phyloP scores from a whole-genome alignment of 2,329 filamentous ascomycete species.

The Leptographium radiaticola region DNA sequence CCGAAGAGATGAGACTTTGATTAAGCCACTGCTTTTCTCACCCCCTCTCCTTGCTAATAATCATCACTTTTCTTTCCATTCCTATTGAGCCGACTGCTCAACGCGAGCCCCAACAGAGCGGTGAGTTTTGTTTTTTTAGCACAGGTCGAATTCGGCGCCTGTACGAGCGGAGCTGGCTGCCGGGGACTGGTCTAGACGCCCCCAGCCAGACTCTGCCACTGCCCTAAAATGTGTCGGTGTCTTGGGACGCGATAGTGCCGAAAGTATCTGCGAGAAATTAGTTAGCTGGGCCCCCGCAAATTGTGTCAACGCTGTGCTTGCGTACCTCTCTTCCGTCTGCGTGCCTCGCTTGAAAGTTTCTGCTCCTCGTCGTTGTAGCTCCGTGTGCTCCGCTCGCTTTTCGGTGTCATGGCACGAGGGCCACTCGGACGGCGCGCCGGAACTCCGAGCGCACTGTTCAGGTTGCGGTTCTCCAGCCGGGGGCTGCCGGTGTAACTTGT shows the following conservation, averaged over 20 bases:
- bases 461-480: conserved; percentile 42
- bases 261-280: conserved; percentile 33
- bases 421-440: conserved; percentile 43
- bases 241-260: conserved; percentile 35
- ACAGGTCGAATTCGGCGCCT: background rate
- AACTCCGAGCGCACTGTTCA: conserved; percentile 38
- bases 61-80: background rate
- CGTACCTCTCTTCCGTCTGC: conserved; percentile 44
- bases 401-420: conserved; percentile 48
- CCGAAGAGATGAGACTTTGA: background rate
- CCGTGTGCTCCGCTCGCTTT: conserved; percentile 24
- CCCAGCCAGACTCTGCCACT: background rate
- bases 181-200: background rate
- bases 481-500: conserved; percentile 38
- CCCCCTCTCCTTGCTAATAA: background rate
- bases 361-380: conserved; percentile 23
- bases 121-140: background rate
- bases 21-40: background rate
- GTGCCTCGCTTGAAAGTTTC: conserved; percentile 27
- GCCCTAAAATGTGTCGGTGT: conserved; percentile 38
- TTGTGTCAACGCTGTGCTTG: background rate
- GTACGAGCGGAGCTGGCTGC: background rate
- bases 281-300: conserved; percentile 5
- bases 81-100: background rate
- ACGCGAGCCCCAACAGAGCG: background rate